These are phyloP conservation scores for Parasarocladium wereldwijsianum DNA, from an alignment of 2,329 filamentous ascomycete genomes.

Conservation along the genomic window DNA sequence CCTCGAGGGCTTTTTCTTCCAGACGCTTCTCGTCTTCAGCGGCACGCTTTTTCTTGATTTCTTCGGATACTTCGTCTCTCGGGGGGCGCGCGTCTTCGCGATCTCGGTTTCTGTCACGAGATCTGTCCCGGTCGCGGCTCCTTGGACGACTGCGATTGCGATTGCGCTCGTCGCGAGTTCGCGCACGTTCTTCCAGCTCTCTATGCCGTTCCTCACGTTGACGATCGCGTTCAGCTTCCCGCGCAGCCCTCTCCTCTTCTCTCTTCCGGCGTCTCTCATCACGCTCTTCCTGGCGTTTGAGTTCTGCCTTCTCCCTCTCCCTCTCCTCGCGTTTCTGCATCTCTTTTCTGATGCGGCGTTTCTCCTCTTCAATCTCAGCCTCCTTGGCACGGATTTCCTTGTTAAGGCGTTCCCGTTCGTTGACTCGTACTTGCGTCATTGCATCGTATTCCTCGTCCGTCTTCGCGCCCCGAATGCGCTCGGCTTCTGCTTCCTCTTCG, in stretches of 20 bases:
- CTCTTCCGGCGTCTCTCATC: constrained; percentile 34
- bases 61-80: constrained; percentile 24
- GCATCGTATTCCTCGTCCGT: constrained; percentile 60
- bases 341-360: constrained; percentile 40
- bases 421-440: constrained; percentile 45
- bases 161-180: constrained; percentile 23
- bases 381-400: constrained; percentile 46
- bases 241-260: constrained; percentile 40
- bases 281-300: constrained; percentile 33
- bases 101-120: constrained; percentile 16
- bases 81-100: constrained; percentile 15
- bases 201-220: constrained; percentile 25
- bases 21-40: constrained; percentile 43
- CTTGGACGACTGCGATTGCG: constrained; percentile 20
- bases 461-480: constrained; percentile 51
- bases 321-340: constrained; percentile 35
- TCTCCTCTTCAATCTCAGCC: constrained; percentile 46
- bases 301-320: constrained; percentile 32
- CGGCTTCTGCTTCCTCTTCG: constrained; percentile 49
- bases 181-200: constrained; percentile 22
- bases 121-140: constrained; percentile 14
- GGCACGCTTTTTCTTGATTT: constrained; percentile 37
- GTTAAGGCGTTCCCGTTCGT: constrained; percentile 45
- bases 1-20: constrained; percentile 42
- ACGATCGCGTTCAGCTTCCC: constrained; percentile 28